Conservation (phyloP, 768 basidiomycete genomes). For the Ramaria sp. region DNA sequence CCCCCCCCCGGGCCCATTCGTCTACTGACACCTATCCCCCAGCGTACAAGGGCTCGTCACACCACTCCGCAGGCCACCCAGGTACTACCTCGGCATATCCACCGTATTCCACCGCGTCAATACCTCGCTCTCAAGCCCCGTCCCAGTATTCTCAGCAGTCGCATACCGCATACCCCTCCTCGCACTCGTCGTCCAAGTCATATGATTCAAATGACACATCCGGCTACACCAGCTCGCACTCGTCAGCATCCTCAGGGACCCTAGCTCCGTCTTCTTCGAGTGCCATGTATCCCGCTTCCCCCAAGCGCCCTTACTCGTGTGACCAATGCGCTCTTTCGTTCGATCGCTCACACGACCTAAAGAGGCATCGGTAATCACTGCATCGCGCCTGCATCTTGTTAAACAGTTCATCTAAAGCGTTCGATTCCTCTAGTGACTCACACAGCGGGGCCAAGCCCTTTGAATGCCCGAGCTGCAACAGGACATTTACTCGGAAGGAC, state of each 20-base stretch:
- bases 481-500: slow-evolving; percentile 82
- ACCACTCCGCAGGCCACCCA: not conserved
- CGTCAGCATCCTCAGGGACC: slow-evolving; percentile 25
- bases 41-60: not conserved
- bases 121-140: not conserved
- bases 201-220: slow-evolving; percentile 15
- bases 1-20: not conserved
- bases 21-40: not conserved
- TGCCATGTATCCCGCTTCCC: slow-evolving; percentile 46
- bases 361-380: slow-evolving; percentile 44
- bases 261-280: slow-evolving; percentile 17
- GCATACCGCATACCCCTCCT: slow-evolving; percentile 13
- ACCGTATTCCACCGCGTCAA: not conserved
- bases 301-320: slow-evolving; percentile 52
- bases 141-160: not conserved
- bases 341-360: slow-evolving; percentile 78
- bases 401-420: slow-evolving; percentile 22
- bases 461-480: slow-evolving; percentile 72
- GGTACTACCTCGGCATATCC: not conserved
- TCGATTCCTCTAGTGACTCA: not conserved
- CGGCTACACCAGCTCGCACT: slow-evolving; percentile 25
- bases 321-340: slow-evolving; percentile 73
- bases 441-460: slow-evolving; percentile 40
- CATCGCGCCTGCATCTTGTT: not conserved
- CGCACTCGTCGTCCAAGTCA: slow-evolving; percentile 15